phyloP scores from a whole-genome alignment of 768 basidiomycete species.

The Russula abietina region DNA sequence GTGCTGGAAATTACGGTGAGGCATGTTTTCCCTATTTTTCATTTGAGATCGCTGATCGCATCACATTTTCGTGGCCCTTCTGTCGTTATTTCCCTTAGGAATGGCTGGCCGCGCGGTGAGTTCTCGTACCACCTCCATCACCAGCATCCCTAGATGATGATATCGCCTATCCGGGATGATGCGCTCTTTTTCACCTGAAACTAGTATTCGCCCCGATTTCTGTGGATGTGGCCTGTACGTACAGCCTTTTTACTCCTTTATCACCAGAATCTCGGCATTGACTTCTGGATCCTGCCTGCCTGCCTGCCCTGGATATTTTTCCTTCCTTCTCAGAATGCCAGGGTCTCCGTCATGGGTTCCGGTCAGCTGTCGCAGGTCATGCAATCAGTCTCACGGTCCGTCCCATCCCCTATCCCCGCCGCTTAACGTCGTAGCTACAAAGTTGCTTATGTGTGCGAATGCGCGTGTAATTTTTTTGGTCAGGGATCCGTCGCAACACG shows the following conservation, averaged over 20 bases:
- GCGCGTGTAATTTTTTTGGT: background rate
- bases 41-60: constrained; percentile 6
- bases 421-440: background rate
- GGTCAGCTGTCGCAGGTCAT: constrained; percentile 91
- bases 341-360: constrained; percentile 93
- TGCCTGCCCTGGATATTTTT: background rate
- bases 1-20: constrained; percentile 91
- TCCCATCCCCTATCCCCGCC: background rate
- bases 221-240: constrained; percentile 97
- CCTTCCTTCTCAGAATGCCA: constrained; percentile 58
- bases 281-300: background rate
- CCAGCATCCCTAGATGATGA: background rate
- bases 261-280: constrained; percentile 5
- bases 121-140: constrained; percentile 22
- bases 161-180: constrained; percentile 6
- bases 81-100: constrained; percentile 39
- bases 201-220: constrained; percentile 88
- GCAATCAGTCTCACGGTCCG: constrained; percentile 78
- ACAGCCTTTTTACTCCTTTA: constrained; percentile 1
- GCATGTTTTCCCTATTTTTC: background rate
- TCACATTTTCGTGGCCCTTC: background rate
- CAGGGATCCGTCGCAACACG: constrained; percentile 77
- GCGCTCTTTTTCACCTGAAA: constrained; percentile 8
- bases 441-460: background rate
- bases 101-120: constrained; percentile 91